phyloP scores from a whole-genome alignment of 768 basidiomycete genomes.

The Zangia roseola region DNA sequence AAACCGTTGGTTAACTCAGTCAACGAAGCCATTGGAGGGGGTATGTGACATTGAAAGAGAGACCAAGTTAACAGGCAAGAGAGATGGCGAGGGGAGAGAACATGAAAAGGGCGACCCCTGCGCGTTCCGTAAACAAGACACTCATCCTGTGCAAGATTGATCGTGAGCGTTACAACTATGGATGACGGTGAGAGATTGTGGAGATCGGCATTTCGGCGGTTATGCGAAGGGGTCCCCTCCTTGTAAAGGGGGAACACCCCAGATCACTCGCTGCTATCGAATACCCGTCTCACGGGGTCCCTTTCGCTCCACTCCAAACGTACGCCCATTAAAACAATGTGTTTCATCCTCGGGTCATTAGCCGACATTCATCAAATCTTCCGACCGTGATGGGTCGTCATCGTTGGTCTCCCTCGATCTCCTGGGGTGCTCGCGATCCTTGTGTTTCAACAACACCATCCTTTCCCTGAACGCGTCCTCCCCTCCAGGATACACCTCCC shows the following conservation, averaged over 20 bases:
- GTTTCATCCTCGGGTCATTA: conserved; percentile 22
- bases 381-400: conserved; percentile 17
- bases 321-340: conserved; percentile 21
- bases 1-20: conserved; percentile 26
- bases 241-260: conserved; percentile 24
- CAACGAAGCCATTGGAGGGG: conserved; percentile 23
- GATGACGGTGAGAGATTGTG: conserved; percentile 35
- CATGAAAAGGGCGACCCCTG: conserved; percentile 17
- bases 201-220: conserved; percentile 37
- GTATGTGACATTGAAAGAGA: conserved; percentile 16
- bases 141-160: conserved; percentile 34
- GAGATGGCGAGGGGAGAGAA: conserved; percentile 13
- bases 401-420: conserved; percentile 15
- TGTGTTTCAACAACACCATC: conserved; percentile 33
- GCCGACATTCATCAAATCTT: conserved; percentile 33
- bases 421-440: conserved; percentile 25
- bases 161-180: conserved; percentile 26
- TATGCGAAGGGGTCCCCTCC: conserved; percentile 8
- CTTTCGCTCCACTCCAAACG: conserved; percentile 23
- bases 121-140: conserved; percentile 30
- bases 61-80: conserved; percentile 12
- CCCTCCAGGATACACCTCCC: conserved; percentile 35
- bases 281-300: conserved; percentile 20
- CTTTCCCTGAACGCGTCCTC: conserved; percentile 33
- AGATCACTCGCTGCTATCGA: conserved; percentile 24